Base-by-base conservation (phyloP, 1,139 yeast genomes). In the Pichia norvegensis region DNA sequence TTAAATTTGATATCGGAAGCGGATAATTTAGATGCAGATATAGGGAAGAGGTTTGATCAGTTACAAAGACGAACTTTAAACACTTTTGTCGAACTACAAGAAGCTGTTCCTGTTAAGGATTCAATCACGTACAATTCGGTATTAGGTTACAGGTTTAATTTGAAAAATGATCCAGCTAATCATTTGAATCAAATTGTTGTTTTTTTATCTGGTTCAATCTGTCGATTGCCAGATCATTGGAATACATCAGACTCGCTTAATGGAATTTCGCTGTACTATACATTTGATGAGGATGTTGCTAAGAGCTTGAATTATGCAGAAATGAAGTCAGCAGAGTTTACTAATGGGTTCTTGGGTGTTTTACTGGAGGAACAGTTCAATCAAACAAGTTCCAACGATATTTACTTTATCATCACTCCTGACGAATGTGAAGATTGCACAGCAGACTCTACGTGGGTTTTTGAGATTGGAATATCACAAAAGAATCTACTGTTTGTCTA, bases 391-490 rank as follows among this genome's bases (percentile, higher is more conserved):
- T 53, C 35, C 21, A 44, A 65, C 13, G 63, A 65, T 14, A 59
- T 79, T 23, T 78, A 76, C 54, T 68, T 79, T 11, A 74, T 76
- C 1, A 74, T 77, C 2, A 52, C 66, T 17, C 75, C 79, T 0
- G 68, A 68, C 46, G 44, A 54, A 1, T 68, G 72, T 52, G 59
- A 66, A 6, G 63, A 67, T 41, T 52, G 55, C 25, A 22, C 49
- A 14, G 33, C 47, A 3, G 75, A 71, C 16, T 51, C 53, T n/a
- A 46, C 55, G 4, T 81, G 87, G 84, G 55, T 67, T 7, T 85
- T 83, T 56, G 78, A 81, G 59, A 64, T 88, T 33, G 92, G 88
- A 2, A 75, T 80, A 3, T 84, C 92, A 1, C 83, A 80, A 52
- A 69, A 69, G 43, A 79, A 77, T 52, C 70, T 84, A 50, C 76